Percentiles rank a stretch among this genome's conserved stretches.
Evolutionary conservation across 2,329 filamentous ascomycete genomes (phyloP).

Genomic region (Macroventuria anomochaeta): DNA sequence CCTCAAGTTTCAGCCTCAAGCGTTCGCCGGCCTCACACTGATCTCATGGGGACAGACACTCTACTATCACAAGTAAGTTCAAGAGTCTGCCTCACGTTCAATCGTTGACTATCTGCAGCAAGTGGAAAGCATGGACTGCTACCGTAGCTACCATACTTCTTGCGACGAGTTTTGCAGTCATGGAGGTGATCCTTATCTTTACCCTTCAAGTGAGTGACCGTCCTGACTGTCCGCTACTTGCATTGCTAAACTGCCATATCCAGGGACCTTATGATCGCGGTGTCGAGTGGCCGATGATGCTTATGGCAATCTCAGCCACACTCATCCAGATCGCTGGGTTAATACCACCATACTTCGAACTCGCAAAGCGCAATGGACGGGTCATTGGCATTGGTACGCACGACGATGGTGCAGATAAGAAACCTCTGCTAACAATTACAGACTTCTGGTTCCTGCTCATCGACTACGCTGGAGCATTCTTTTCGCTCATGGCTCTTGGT

Average conservation of each 20-base stretch:
- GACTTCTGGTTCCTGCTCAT: slow-evolving; percentile 65
- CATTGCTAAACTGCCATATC: background rate
- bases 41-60: slow-evolving; percentile 61
- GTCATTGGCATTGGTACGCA: slow-evolving; percentile 66
- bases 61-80: slow-evolving; percentile 56
- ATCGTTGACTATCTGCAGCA: slow-evolving; percentile 39
- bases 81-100: background rate
- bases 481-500: slow-evolving; percentile 68
- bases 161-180: slow-evolving; percentile 57
- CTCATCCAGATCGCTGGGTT: slow-evolving; percentile 64
- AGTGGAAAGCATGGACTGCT: slow-evolving; percentile 58
- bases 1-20: slow-evolving; percentile 62
- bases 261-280: slow-evolving; percentile 63
- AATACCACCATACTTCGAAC: slow-evolving; percentile 66
- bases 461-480: slow-evolving; percentile 67
- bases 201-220: slow-evolving; percentile 57
- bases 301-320: slow-evolving; percentile 65
- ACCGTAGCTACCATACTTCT: slow-evolving; percentile 51
- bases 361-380: slow-evolving; percentile 66
- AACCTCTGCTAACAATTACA: slow-evolving; percentile 23
- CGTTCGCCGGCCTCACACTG: slow-evolving; percentile 58
- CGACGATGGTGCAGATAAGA: slow-evolving; percentile 16
- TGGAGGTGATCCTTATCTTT: slow-evolving; percentile 64
- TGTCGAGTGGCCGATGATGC: slow-evolving; percentile 60
- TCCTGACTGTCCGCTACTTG: background rate